Evolutionary conservation across 768 basidiomycete species (phyloP).

Genomic region (Suillus luteus): DNA sequence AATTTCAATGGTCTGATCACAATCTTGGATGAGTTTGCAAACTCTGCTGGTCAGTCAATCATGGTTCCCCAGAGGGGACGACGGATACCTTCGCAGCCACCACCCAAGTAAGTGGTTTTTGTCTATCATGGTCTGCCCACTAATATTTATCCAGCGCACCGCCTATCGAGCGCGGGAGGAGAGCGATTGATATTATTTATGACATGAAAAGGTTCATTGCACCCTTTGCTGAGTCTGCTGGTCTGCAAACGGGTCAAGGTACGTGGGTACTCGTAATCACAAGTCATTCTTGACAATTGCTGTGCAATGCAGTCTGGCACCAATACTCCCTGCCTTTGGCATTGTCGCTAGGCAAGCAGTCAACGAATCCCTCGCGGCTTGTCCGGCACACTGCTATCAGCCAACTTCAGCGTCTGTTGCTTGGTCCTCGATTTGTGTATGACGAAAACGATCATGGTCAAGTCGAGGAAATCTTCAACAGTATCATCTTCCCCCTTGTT

Average conservation of each 20-base stretch:
- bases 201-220: conserved; percentile 69
- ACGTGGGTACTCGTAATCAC: conserved; percentile 11
- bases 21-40: conserved; percentile 85
- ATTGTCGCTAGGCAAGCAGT: conserved; percentile 74
- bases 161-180: conserved; percentile 75
- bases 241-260: conserved; percentile 38
- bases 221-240: conserved; percentile 52
- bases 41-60: conserved; percentile 63
- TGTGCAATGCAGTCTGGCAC: conserved; percentile 65
- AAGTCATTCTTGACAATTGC: conserved; percentile 11
- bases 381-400: conserved; percentile 80
- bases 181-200: conserved; percentile 79
- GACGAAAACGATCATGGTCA: conserved; percentile 59
- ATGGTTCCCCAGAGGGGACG: conserved; percentile 57
- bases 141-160: conserved; percentile 55
- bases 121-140: background rate
- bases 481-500: conserved; percentile 86
- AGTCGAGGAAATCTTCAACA: conserved; percentile 84
- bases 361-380: conserved; percentile 80
- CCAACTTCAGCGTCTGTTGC: conserved; percentile 80
- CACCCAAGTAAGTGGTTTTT: conserved; percentile 47
- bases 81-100: conserved; percentile 49
- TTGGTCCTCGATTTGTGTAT: conserved; percentile 71
- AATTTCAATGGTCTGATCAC: conserved; percentile 81
- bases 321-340: conserved; percentile 76